Percentiles rank a stretch among this genome's conserved stretches.
phyloP scores from a whole-genome alignment of 169 alveolate species.

The Plasmodium relictum region DNA sequence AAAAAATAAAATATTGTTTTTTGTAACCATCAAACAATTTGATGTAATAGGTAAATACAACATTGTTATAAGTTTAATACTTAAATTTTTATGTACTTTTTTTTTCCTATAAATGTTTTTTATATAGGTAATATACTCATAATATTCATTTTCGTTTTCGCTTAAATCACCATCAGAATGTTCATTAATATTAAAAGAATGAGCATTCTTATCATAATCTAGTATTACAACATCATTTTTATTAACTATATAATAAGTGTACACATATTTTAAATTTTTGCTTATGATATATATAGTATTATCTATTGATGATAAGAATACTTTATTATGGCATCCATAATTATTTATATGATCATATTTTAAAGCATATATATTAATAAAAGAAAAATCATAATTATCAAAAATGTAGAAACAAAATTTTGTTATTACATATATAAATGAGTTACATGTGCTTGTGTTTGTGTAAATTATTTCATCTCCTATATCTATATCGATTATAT shows the following conservation, averaged over 20 bases:
- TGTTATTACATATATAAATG: constrained; percentile 57
- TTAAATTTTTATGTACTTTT: constrained; percentile 38
- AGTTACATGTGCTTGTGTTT: constrained; percentile 60
- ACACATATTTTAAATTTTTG: constrained; percentile 55
- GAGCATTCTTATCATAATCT: constrained; percentile 64
- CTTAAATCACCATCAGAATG: constrained; percentile 59
- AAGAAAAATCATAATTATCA: constrained; percentile 71
- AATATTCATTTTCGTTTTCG: constrained; percentile 76
- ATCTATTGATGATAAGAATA: constrained; percentile 56
- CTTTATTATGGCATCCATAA: constrained; percentile 52
- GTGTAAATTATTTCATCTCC: constrained; percentile 62
- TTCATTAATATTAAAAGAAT: constrained; percentile 43
- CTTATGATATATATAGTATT: constrained; percentile 75
- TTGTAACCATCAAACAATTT: constrained; percentile 58
- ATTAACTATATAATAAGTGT: constrained; percentile 43
- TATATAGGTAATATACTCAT: constrained; percentile 76
- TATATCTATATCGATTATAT: background rate
- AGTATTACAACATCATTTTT: constrained; percentile 39
- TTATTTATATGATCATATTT: constrained; percentile 18
- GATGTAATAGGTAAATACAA: constrained; percentile 68
- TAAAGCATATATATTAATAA: constrained; percentile 49
- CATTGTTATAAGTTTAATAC: constrained; percentile 56
- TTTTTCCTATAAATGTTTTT: constrained; percentile 56
- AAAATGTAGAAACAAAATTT: constrained; percentile 64
- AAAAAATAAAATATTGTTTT: constrained; percentile 73